Evolutionary conservation across 495 filamentous ascomycete species (phyloP), one percentile per base, ranked within the genome.

Genomic region (Amorphotheca resinae): DNA sequence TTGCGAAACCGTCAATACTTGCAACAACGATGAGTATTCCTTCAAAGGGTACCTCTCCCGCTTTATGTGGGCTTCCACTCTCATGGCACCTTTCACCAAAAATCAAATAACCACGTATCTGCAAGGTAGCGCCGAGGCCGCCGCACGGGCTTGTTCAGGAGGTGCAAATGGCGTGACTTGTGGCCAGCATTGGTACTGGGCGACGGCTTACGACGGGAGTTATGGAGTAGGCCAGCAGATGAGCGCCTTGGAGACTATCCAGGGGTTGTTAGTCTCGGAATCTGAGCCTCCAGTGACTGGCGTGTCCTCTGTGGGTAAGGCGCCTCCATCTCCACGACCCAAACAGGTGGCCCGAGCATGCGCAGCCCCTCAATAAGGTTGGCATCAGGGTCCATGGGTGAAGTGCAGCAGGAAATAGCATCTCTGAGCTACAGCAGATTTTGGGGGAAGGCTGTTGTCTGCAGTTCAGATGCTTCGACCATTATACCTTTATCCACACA

Each of bases 1-100:
- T 12, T 93, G 86, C 66, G 85, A 91, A 56, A 63, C 72, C 4
- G 58, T 59, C 25, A 52, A 64, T 33, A 64, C 53, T 3, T 88
- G 85, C 63, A 74, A 85, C 57, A 72, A 73, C 25, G 84, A 91
- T 54, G 83, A 88, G 63, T 70, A 73, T 26, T 84, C 79, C 22
- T 93, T 88, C 74, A 93, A 91, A 60, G 85, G 79, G 23, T 93
- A 88, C 61, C 66, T 89, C 12, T 65, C 83, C 17, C 82, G 87
- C 21, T 93, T 84, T 79, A 74, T 93, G 65, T 75, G 74, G 16
- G 65, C 67, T 7, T 69, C 73, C 3, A 79, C 80, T 4, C 74
- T 82, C 50, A 55, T 88, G 38, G 84, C 79, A 0, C 83, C 87
- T 2, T 82, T 78, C 56, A 77, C 70, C 1, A 65, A 60, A n/a